Base-by-base conservation (phyloP, 2,329 filamentous ascomycete species). In the Penicillium oxalicum region DNA sequence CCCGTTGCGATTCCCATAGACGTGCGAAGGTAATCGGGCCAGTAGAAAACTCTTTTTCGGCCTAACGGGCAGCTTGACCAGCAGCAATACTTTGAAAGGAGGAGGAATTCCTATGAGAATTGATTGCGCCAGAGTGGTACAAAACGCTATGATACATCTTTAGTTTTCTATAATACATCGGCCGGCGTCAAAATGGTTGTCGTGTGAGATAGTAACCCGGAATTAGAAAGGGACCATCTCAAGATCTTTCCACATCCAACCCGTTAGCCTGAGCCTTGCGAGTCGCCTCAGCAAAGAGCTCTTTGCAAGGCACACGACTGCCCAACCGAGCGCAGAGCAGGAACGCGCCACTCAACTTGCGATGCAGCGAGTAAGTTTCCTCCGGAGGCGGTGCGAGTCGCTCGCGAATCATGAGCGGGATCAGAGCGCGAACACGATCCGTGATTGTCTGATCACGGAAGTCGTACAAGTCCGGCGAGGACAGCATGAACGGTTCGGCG, bases 401-500 rank as follows among this genome's bases (percentile, higher is more conserved):
- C 74, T 98, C 93, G 48, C 82, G 81, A 40, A 98, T 77, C 93
- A 98, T 98, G 45, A 95, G 75, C 12, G 93, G 93, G 57, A 98
- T 97, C 45, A 95, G 77, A 3, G 77, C 80, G 61, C 91, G 84
- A 49, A 98, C 91, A 39, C 94, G 80, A 63, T 97, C 91, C 1
- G 93, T 98, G 58, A 98, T 97, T 1, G 91, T 98, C 75, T 98
- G 93, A 62, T 91, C 83, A 51, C 81, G 76, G 70, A 98, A 98
- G 67, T 98, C 89, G 67, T 98, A 98, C 0, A 94, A 71, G 44
- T 87, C 85, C 0, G 90, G 88, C 0, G 90, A 88, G 0, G 75
- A 79, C 3, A 76, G 76, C 59, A 86, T 75, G 71, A 97, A 98
- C 0, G 93, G 93, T 68, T 98, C 93, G 0, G 91, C 91, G 1